Base-by-base conservation (phyloP, 73 alveolate species). In the Blepharisma japonicum region DNA sequence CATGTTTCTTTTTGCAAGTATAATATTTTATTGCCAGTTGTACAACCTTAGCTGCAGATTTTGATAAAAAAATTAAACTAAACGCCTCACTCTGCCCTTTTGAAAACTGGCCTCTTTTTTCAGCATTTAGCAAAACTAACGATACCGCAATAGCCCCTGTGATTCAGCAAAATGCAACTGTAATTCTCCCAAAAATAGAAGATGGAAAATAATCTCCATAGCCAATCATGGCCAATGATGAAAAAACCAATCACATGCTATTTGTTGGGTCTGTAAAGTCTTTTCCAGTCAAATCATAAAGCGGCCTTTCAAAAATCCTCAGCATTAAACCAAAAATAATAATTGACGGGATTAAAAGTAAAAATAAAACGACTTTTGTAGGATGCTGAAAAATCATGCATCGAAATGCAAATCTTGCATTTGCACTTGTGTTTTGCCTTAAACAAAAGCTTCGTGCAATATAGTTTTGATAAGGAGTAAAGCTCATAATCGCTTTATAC, bases 241-340 rank as follows among this genome's bases (percentile, higher is more conserved):
- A 14, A 61, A 61, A 14, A 14, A 39, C 74, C 14, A 14, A 14
- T 39, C 74, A 61, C 14, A 20, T 14, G 18, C 47, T 14, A 61
- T 61, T 61, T 25, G 50, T 39, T 9, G 74, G 47, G 5, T 61
- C 14, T 20, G 14, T 39, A 61, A 14, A 61, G 47, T 61, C 47
- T 18, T 14, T 25, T 14, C 47, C 49, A 1, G 66, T 18, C 2
- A 14, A 51, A 14, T 39, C 74, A 14, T 14, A 25, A 20, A 61
- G 23, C 39, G 74, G 74, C 47, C 74, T 61, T 61, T 61, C 74
- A 61, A 61, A 61, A 14, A 61, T 39, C 39, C 23, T n/a, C 74
- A 25, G 47, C 18, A 39, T 39, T 14, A 14, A 14, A 18, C 74
- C 74, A 25, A 61, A 61, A 61, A 61, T 25, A 20, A 61, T 18